Base-by-base conservation (phyloP, 768 basidiomycete species). In the Kwoniella mangroviensis region DNA sequence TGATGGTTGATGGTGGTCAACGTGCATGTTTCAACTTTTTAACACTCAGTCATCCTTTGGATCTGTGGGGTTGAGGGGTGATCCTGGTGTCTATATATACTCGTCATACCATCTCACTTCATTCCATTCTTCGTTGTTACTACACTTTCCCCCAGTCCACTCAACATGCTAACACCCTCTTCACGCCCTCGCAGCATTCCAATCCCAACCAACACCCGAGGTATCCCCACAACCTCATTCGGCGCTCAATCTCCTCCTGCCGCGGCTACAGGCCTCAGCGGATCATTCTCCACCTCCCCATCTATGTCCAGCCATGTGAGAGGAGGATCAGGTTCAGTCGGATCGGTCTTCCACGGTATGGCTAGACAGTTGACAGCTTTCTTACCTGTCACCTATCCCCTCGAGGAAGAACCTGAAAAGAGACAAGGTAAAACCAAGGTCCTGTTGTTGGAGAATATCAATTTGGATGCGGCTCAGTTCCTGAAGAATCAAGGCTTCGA, bases 391-490 rank as follows among this genome's bases (percentile, higher is more conserved):
- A 71, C 68, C 6, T 77, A 79, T 57, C 74, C 75, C 4, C 15
- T 75, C 11, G 58, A 63, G 22, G 73, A 72, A 57, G 76, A 80
- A 41, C 69, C 69, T 12, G 66, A 74, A 53, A 73, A 78, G 66
- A 67, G 79, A 68, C 93, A 92, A 77, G 91, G 90, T 70, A 89
- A 89, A 72, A 86, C 96, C 53, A 88, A 87, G 71, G 87, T 98
- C 58, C 87, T 99, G 64, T 85, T 99, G 58, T 87, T 99, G 70
- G 97, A 99, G 85, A 98, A 98, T 79, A 94, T 98, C 87, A 93
- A 91, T 82, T 88, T 89, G 81, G 92, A 93, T 58, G 97, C 96
- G 12, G 92, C 97, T 63, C 85, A 86, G 22, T 86, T 89, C 54
- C 91, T 99, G 86, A 86, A 87, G 71, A 86, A 87, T 1, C 90